These are phyloP conservation scores for Colletotrichum salicis DNA, from an alignment of 2,329 filamentous ascomycete genomes.

Conservation along the genomic window DNA sequence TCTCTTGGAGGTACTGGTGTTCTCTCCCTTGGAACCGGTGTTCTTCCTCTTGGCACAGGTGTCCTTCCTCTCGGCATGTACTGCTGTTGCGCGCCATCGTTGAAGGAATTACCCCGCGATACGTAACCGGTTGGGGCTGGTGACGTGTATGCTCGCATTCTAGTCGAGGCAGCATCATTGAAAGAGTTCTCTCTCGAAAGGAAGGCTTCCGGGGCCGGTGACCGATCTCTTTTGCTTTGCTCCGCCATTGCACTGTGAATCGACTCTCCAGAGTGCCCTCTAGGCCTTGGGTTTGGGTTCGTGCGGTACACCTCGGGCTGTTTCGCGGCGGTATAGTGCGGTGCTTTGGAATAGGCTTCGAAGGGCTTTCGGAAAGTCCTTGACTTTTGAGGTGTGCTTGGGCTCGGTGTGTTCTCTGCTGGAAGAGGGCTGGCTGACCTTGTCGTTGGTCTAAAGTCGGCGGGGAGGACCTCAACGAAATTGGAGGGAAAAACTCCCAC, in stretches of 20 bases:
- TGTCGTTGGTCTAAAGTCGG: constrained; percentile 82
- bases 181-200: constrained; percentile 37
- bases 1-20: not conserved
- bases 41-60: constrained; percentile 26
- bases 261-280: constrained; percentile 56
- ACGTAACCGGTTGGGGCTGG: constrained; percentile 30
- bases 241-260: constrained; percentile 37
- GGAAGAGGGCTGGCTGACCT: constrained; percentile 71
- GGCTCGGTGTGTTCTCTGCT: constrained; percentile 63
- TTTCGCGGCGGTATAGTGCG: constrained; percentile 72
- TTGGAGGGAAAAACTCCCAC: constrained; percentile 96
- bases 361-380: constrained; percentile 75
- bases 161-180: constrained; percentile 33
- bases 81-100: constrained; percentile 34
- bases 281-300: constrained; percentile 47
- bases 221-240: constrained; percentile 26
- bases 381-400: constrained; percentile 67
- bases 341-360: constrained; percentile 73
- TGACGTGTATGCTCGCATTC: constrained; percentile 34
- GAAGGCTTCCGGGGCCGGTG: constrained; percentile 34
- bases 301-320: constrained; percentile 68
- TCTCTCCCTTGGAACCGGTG: constrained; percentile 16
- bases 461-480: constrained; percentile 90
- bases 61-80: constrained; percentile 31
- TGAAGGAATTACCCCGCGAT: constrained; percentile 34